Evolutionary conservation across 169 alveolate species (phyloP).

Genomic region (Amoebophrya sp.): DNA sequence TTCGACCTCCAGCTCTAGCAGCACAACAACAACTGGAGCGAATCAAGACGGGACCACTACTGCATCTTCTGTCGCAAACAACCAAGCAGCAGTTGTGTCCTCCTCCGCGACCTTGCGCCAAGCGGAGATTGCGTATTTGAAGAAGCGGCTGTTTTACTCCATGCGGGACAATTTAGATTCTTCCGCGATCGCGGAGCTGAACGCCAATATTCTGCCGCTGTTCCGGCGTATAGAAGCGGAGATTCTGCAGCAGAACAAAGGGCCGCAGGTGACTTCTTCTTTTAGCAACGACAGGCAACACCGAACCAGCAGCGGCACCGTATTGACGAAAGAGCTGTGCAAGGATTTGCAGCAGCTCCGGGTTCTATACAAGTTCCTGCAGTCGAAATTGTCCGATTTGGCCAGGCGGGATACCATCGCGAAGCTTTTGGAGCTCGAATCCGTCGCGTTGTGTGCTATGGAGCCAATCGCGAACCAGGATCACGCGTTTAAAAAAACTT

Average conservation of each 20-base stretch:
- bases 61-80: too few relatives aligned
- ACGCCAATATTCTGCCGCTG: neutral
- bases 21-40: too few relatives aligned
- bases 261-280: too few relatives aligned
- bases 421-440: neutral
- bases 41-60: too few relatives aligned
- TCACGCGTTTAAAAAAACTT: too few relatives aligned
- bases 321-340: too few relatives aligned
- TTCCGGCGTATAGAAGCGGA: too few relatives aligned
- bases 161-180: neutral
- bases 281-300: too few relatives aligned
- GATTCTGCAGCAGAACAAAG: too few relatives aligned
- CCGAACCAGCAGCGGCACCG: too few relatives aligned
- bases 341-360: neutral
- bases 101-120: neutral
- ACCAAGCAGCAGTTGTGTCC: too few relatives aligned
- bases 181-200: neutral
- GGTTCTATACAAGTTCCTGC: neutral
- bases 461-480: slow-evolving; percentile 1
- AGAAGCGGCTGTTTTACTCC: slow-evolving; percentile 1
- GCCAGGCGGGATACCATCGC: neutral
- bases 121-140: neutral
- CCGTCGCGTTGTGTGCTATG: neutral
- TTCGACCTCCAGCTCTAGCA: too few relatives aligned
- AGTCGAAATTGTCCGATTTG: neutral